Conservation (phyloP, 2,329 filamentous ascomycete species). For the Arthrobotrys pseudoclavata region DNA sequence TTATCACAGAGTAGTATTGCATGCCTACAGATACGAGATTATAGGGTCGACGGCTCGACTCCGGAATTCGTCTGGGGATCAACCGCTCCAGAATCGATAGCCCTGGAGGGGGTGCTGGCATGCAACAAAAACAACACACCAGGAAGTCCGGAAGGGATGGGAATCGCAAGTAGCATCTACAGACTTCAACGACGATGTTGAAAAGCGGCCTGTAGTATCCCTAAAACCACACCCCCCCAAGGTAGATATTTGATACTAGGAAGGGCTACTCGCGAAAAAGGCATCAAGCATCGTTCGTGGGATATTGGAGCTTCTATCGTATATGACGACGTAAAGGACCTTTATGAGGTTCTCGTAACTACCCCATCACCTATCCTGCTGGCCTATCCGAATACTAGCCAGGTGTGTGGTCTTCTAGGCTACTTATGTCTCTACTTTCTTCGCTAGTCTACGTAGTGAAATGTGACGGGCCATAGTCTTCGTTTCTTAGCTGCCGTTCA, state of each 20-base stretch:
- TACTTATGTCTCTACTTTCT: not conserved
- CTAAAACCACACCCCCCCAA: not conserved
- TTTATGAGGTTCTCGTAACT: not conserved
- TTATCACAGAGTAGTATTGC: constrained; percentile 41
- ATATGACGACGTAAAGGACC: not conserved
- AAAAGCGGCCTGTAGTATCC: not conserved
- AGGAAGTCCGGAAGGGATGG: not conserved
- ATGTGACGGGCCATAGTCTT: not conserved
- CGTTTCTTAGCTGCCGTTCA: not conserved
- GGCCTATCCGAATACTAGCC: not conserved
- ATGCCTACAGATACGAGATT: constrained; percentile 26
- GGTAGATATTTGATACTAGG: not conserved
- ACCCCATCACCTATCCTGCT: not conserved
- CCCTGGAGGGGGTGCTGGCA: constrained; percentile 11
- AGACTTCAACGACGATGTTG: not conserved
- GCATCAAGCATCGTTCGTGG: not conserved
- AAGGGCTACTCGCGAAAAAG: no score
- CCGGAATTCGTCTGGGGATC: constrained; percentile 18
- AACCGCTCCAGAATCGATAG: constrained; percentile 16
- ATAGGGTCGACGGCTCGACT: constrained; percentile 19
- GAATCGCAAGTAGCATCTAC: not conserved
- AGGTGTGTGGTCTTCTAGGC: not conserved
- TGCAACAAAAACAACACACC: constrained; percentile 29
- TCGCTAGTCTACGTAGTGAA: not conserved
- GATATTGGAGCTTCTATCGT: not conserved